Conservation (phyloP, 495 filamentous ascomycete species). For the Podospora didyma region DNA sequence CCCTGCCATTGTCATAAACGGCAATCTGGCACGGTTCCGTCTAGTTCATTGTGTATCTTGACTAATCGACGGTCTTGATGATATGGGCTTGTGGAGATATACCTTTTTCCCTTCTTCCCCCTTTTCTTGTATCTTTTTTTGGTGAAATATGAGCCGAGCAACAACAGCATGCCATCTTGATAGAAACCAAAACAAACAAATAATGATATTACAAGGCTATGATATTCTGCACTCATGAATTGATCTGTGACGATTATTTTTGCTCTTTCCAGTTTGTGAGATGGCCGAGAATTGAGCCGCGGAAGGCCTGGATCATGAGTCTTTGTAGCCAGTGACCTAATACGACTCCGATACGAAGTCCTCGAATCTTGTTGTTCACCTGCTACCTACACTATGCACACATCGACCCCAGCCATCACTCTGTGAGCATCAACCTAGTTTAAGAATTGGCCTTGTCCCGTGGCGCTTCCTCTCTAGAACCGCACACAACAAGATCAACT, state of each 20-base stretch:
- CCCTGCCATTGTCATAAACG: neutral
- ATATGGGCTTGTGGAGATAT: constrained; percentile 14
- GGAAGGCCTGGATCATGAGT: no score
- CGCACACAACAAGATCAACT: neutral
- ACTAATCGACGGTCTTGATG: constrained; percentile 9
- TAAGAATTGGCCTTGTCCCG: neutral
- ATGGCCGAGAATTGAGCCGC: no score
- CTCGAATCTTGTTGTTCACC: no score
- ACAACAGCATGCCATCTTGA: neutral
- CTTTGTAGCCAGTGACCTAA: no score
- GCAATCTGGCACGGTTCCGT: neutral
- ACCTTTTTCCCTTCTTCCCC: neutral
- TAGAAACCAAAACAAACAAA: neutral
- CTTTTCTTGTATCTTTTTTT: neutral
- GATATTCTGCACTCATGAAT: no score
- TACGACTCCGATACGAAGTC: no score
- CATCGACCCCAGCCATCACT: no score
- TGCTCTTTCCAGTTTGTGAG: no score
- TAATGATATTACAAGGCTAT: neutral
- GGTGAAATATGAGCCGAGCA: neutral
- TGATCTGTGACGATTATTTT: no score
- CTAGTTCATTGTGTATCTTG: constrained; percentile 16
- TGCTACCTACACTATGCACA: no score
- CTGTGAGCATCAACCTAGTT: neutral
- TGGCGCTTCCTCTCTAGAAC: neutral